Percentiles rank a stretch among this genome's conserved stretches.
Evolutionary conservation across 345 rosid species (phyloP).

Genomic region (Acer campestre): DNA sequence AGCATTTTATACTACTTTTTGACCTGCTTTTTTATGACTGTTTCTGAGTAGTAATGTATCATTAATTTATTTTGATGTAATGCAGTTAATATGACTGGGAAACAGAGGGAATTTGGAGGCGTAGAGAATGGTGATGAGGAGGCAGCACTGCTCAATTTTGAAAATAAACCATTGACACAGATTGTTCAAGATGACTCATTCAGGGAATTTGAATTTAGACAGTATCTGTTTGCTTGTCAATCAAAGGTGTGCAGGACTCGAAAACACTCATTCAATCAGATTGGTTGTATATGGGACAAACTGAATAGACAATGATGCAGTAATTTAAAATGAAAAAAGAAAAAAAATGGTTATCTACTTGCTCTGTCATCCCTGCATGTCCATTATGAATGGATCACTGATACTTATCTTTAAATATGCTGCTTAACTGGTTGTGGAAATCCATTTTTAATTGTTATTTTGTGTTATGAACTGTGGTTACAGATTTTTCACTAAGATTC

Average conservation of each 20-base stretch:
- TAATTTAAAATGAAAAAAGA: not conserved
- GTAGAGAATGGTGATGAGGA: constrained; percentile 84
- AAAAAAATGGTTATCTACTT: not conserved
- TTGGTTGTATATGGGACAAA: not conserved
- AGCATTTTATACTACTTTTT: constrained; percentile 5
- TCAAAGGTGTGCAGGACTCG: constrained; percentile 61
- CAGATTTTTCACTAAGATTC: not conserved
- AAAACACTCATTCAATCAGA: constrained; percentile 22
- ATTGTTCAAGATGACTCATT: constrained; percentile 93
- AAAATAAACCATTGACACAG: constrained; percentile 68
- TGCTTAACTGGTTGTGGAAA: constrained; percentile 2
- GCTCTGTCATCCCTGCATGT: constrained; percentile 6
- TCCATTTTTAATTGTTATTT: constrained; percentile 4
- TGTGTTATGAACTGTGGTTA: not conserved
- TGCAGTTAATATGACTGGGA: constrained; percentile 75
- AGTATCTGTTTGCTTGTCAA: constrained; percentile 92
- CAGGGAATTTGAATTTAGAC: constrained; percentile 93
- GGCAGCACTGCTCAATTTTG: constrained; percentile 79
- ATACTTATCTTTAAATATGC: not conserved
- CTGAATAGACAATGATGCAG: not conserved
- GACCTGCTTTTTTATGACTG: not conserved
- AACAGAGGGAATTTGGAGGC: constrained; percentile 91
- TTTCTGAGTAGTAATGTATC: constrained; percentile 11
- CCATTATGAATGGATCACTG: not conserved
- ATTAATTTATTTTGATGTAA: constrained; percentile 15